Conservation (phyloP, 2,329 filamentous ascomycete species). For the Fusarium bactridioides region DNA sequence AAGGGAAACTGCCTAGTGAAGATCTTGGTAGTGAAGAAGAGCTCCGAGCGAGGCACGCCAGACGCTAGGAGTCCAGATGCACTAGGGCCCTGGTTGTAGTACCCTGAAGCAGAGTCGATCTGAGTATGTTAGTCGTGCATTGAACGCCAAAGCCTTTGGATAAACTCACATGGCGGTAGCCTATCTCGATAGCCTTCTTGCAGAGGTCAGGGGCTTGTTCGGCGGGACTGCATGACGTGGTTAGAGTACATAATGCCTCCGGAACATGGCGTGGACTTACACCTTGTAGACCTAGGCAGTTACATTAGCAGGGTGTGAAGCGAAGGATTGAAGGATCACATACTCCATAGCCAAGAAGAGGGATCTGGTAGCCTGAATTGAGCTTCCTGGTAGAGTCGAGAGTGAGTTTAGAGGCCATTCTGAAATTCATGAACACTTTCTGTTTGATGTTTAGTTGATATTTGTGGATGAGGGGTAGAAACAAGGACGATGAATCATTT, state of each 20-base stretch:
- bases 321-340: slow-evolving; percentile 34
- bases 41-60: slow-evolving; percentile 53
- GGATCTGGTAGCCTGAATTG: slow-evolving; percentile 62
- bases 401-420: slow-evolving; percentile 56
- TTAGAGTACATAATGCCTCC: background rate
- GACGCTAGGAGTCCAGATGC: slow-evolving; percentile 55
- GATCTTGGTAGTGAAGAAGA: slow-evolving; percentile 67
- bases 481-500: slow-evolving; percentile 5
- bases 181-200: slow-evolving; percentile 56
- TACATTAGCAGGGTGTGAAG: slow-evolving; percentile 7
- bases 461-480: slow-evolving; percentile 12
- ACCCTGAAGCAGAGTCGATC: slow-evolving; percentile 63
- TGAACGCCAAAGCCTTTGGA: background rate
- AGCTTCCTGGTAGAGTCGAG: slow-evolving; percentile 60
- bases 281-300: slow-evolving; percentile 59
- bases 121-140: slow-evolving; percentile 28
- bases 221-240: slow-evolving; percentile 39
- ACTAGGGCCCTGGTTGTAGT: slow-evolving; percentile 59
- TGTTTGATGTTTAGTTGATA: background rate
- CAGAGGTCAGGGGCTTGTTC: slow-evolving; percentile 48
- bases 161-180: slow-evolving; percentile 60
- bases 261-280: slow-evolving; percentile 46
- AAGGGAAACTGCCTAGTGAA: slow-evolving; percentile 50
- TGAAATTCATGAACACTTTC: slow-evolving; percentile 33
- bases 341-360: slow-evolving; percentile 63